Evolutionary conservation across 2,329 filamentous ascomycete genomes (phyloP).

Genomic region (Clonostachys rosea): DNA sequence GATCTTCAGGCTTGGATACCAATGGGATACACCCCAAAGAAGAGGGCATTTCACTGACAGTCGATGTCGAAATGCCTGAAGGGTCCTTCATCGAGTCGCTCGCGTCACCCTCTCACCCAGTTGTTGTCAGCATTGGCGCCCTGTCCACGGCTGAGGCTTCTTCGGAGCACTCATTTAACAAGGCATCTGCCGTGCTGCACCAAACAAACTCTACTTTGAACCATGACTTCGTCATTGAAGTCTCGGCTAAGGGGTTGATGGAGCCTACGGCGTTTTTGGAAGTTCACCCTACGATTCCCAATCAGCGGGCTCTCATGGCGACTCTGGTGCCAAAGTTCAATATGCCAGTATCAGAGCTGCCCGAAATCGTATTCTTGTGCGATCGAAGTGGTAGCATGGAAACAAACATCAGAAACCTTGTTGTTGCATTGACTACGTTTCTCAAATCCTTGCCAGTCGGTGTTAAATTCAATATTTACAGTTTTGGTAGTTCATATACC

Average conservation of each 20-base stretch:
- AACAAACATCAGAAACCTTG: slow-evolving; percentile 46
- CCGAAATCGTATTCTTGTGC: slow-evolving; percentile 68
- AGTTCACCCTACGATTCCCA: slow-evolving; percentile 53
- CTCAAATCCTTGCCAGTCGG: slow-evolving; percentile 61
- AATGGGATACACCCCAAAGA: slow-evolving; percentile 1
- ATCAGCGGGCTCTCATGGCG: slow-evolving; percentile 64
- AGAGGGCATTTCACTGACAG: slow-evolving; percentile 16
- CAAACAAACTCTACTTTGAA: slow-evolving; percentile 48
- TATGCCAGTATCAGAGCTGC: slow-evolving; percentile 39
- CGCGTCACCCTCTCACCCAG: slow-evolving; percentile 64
- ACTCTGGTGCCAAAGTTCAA: slow-evolving; percentile 67
- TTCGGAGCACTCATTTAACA: slow-evolving; percentile 45
- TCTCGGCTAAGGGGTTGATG: slow-evolving; percentile 55
- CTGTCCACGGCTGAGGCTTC: slow-evolving; percentile 28
- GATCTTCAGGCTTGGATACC: slow-evolving; percentile 12
- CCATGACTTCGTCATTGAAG: slow-evolving; percentile 63
- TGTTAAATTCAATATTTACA: slow-evolving; percentile 66
- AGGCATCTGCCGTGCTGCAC: slow-evolving; percentile 57
- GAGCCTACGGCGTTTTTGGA: slow-evolving; percentile 62
- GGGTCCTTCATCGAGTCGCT: slow-evolving; percentile 54
- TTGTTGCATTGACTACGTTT: slow-evolving; percentile 55
- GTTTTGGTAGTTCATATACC: slow-evolving; percentile 46
- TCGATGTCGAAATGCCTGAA: slow-evolving; percentile 40
- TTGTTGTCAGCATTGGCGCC: slow-evolving; percentile 59
- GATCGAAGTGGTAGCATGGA: slow-evolving; percentile 68